Evolutionary conservation across 1,139 yeast genomes (phyloP).

Genomic region (Taphrina deformans): DNA sequence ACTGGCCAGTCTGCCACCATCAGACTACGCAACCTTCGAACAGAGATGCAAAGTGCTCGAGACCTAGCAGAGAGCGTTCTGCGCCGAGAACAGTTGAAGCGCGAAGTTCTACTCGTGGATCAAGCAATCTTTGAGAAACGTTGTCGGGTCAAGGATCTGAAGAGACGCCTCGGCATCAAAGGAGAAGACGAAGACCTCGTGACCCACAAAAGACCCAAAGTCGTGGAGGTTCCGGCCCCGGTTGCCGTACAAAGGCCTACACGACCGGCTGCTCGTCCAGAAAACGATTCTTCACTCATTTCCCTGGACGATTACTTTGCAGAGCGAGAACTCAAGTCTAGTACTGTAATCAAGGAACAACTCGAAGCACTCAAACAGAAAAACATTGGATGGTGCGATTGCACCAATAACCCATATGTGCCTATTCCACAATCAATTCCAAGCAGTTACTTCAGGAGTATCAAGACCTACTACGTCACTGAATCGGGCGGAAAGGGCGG

Average conservation of each 20-base stretch:
- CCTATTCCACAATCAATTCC: constrained; percentile 66
- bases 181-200: constrained; percentile 84
- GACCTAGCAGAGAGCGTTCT: constrained; percentile 69
- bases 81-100: constrained; percentile 67
- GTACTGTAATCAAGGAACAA: constrained; percentile 78
- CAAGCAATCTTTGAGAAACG: constrained; percentile 67
- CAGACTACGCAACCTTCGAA: constrained; percentile 69
- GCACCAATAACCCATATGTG: constrained; percentile 80
- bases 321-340: constrained; percentile 76
- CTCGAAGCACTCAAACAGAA: constrained; percentile 68
- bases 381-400: constrained; percentile 74
- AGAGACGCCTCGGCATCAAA: constrained; percentile 70
- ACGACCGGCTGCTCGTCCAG: constrained; percentile 20
- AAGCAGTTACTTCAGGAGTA: constrained; percentile 40
- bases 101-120: constrained; percentile 61
- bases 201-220: constrained; percentile 62
- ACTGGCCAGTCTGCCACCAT: constrained; percentile 91
- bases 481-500: not conserved
- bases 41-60: constrained; percentile 75
- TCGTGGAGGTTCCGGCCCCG: constrained; percentile 20
- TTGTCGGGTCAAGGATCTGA: constrained; percentile 66
- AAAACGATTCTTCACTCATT: constrained; percentile 51
- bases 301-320: constrained; percentile 74
- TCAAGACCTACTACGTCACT: constrained; percentile 20
- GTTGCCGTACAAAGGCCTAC: constrained; percentile 19